Evolutionary conservation across 2,329 filamentous ascomycete species (phyloP).

Genomic region (Cadophora luteo-olivacea): DNA sequence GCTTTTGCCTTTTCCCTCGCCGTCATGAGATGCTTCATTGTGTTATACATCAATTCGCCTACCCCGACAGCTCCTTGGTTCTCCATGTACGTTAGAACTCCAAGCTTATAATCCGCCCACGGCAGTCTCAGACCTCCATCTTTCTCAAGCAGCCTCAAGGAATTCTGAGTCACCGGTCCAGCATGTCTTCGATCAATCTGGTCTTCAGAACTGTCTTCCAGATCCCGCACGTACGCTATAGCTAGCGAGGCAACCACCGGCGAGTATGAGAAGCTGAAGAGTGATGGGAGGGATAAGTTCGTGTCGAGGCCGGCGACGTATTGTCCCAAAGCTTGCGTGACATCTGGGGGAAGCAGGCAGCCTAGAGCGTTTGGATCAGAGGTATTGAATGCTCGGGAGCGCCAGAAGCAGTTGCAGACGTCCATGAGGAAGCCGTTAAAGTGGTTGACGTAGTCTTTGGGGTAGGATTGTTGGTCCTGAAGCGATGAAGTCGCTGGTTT

Average conservation of each 20-base stretch:
- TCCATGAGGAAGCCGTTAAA: conserved; percentile 91
- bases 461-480: conserved; percentile 52
- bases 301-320: conserved; percentile 59
- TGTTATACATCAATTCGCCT: conserved; percentile 76
- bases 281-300: conserved; percentile 52
- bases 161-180: conserved; percentile 73
- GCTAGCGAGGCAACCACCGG: conserved; percentile 63
- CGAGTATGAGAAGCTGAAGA: conserved; percentile 66
- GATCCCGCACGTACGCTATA: conserved; percentile 59
- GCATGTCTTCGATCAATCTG: conserved; percentile 59
- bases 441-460: conserved; percentile 65
- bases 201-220: conserved; percentile 60
- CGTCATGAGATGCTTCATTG: conserved; percentile 74
- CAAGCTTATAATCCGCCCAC: conserved; percentile 78
- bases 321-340: conserved; percentile 53
- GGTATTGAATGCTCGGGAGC: conserved; percentile 71
- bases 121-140: conserved; percentile 69
- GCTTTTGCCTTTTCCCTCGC: conserved; percentile 16
- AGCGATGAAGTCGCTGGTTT: conserved; percentile 38
- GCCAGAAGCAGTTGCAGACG: conserved; percentile 84
- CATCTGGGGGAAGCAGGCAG: conserved; percentile 54
- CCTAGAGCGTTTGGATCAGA: conserved; percentile 66
- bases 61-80: conserved; percentile 69
- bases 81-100: conserved; percentile 73
- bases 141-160: conserved; percentile 65